Evolutionary conservation across 352 stramenopile genomes (phyloP).

Genomic region (Globisporangium okanoganense): DNA sequence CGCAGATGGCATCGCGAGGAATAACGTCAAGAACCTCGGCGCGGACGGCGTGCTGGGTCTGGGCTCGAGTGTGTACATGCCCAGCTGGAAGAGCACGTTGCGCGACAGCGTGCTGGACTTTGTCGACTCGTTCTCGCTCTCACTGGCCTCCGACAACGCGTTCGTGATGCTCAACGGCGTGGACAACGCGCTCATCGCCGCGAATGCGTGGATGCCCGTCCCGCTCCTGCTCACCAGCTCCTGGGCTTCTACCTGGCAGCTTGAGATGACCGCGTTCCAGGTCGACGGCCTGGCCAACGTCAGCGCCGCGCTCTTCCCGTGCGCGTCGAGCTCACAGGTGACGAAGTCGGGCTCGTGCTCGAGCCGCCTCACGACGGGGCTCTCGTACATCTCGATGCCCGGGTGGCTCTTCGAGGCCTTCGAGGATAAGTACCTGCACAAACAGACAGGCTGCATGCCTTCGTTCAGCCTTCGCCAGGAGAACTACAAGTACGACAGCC

Average conservation of each 20-base stretch:
- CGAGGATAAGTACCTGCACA: neutral
- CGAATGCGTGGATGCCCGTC: neutral
- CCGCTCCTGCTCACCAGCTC: neutral
- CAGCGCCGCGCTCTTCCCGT: neutral
- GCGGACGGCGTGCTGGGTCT: neutral
- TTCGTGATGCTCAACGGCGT: slow-evolving; percentile 6
- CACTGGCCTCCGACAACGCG: neutral
- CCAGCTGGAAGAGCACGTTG: neutral
- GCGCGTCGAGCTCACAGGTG: neutral
- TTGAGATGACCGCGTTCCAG: slow-evolving; percentile 1
- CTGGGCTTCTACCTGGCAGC: neutral
- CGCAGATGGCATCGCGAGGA: neutral
- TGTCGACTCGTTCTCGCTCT: neutral
- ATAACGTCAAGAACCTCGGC: neutral
- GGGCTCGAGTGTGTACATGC: neutral
- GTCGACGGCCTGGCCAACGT: neutral
- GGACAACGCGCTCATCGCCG: neutral
- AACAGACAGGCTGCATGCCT: neutral
- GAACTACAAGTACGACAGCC: neutral
- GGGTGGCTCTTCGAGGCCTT: neutral
- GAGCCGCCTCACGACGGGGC: neutral
- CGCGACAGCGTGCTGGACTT: neutral
- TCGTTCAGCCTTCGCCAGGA: neutral
- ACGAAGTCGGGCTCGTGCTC: neutral
- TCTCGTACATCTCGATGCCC: slow-evolving; percentile 2